Base-by-base conservation (phyloP, 192 early-diverging fungal species). In the Coemansia erecta region DNA sequence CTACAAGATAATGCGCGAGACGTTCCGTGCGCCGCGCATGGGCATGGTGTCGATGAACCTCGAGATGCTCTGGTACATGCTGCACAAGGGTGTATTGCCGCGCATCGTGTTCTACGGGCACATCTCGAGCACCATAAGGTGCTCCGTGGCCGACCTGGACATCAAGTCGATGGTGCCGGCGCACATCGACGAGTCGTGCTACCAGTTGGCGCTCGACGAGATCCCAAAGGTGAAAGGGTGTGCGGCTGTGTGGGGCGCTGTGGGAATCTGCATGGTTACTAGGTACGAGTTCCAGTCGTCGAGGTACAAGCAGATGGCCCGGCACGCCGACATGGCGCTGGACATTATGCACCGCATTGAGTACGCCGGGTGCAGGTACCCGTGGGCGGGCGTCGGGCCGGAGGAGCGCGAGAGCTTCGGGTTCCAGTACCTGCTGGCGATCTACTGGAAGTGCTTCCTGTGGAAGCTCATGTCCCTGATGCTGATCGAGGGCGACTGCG, bases 251-350 rank as follows among this genome's bases (percentile, higher is more conserved):
- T 74, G 72, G 72, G 72, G 72, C 12, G 72, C 72, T 3, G 67
- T 74, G 11, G 72, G 61, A 6, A 56, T 74, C 35, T 74, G 72
- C 39, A 74, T 74, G 72, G 31, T 74, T 6, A 46, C 72, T 4
- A 56, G 72, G 17, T 74, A 74, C 58, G 72, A 74, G 62, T 74
- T 74, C 65, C 72, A 74, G 58, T 74, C 72, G 48, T 49, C 66
- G 53, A 45, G 72, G 15, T 74, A 74, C 53, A 64, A 63, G 23
- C 64, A 74, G 58, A 74, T 74, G 72, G 58, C 51, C 4, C 22
- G 53, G 53, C 72, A 74, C 44, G 65, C 47, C 11, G 50, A 63
- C 31, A 74, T 74, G 65, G 72, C 72, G 1, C 33, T 74, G 47
- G 61, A 64, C 0, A 56, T 74, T 12, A 60, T 74, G 72, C 64